Evolutionary conservation across 2,329 filamentous ascomycete species (phyloP), one percentile per base, ranked within the genome.

Genomic region (Alternaria ethzedia): DNA sequence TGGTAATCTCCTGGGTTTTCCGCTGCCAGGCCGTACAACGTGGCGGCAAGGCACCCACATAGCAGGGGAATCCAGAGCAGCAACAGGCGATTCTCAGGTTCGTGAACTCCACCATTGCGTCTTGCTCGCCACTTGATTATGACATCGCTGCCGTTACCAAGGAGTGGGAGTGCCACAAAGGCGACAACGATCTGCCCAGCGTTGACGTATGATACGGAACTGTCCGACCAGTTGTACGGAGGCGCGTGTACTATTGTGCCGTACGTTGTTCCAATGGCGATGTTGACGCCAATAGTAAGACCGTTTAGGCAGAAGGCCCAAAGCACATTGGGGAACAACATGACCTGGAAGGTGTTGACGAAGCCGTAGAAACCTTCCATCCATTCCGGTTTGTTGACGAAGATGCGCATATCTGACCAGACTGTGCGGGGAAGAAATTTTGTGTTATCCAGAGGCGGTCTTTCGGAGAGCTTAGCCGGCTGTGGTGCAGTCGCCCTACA

Each of bases 341-440:
- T 54, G 20, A 71, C 62, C 56, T 71, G 65, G 51, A 82, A 83
- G 2, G 65, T 70, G 55, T 64, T 66, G 41, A 70, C 63, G 28
- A 77, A 73, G 5, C 75, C 70, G 36, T 75, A 72, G n/a, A 59
- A 63, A 2, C 71, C 75, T 44, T 75, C 74, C 36, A 50, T 60
- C 81, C 81, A 83, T 30, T 83, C 81, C 0, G 78, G 73, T 12
- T 74, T 74, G 17, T 78, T 80, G 41, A 80, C 68, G 65, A 82
- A 82, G 0, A 84, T 59, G 0, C 81, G 77, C 69, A 84, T 72
- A 63, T 84, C 76, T 11, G 75, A 75, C 51, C 67, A 62, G 4
- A 76, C 69, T 0, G 81, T 83, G 1, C 83, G 79, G 1, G 80
- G 72, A 20, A 68, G 54, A 59, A 76, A 83, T 26, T 72, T 79